Percentiles rank a stretch among this genome's conserved stretches.
Conservation (phyloP, 2,329 filamentous ascomycete species). For the Microdochium trichocladiopsis region DNA sequence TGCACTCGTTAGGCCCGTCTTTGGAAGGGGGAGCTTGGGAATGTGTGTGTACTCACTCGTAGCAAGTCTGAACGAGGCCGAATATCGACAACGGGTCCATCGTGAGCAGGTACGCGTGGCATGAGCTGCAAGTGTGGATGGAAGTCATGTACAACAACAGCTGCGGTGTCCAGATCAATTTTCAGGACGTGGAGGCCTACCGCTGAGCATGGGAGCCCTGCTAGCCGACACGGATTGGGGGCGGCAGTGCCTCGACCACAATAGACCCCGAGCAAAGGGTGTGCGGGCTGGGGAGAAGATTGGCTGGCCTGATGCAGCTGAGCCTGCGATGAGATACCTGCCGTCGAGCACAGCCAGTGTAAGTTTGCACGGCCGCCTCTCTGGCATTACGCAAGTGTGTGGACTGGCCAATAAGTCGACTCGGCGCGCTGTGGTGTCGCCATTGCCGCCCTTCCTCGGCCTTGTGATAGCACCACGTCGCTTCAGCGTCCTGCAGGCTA, state of each 20-base stretch:
- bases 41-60: neutral
- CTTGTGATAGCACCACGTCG: neutral
- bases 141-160: neutral
- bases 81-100: neutral
- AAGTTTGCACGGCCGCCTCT: neutral
- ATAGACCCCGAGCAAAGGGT: neutral
- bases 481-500: neutral
- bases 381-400: neutral
- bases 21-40: neutral
- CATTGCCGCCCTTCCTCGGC: neutral
- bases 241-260: neutral
- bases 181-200: neutral
- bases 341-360: neutral
- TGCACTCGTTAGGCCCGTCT: neutral
- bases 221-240: neutral
- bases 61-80: neutral
- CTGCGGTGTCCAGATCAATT: neutral
- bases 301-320: too few relatives aligned
- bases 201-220: neutral
- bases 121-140: neutral
- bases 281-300: neutral
- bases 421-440: neutral
- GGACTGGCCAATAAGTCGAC: neutral
- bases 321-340: too few relatives aligned
- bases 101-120: neutral